These are phyloP conservation scores for Cyberlindnera maritima DNA, from an alignment of 805 yeast genomes.

Conservation along the genomic window DNA sequence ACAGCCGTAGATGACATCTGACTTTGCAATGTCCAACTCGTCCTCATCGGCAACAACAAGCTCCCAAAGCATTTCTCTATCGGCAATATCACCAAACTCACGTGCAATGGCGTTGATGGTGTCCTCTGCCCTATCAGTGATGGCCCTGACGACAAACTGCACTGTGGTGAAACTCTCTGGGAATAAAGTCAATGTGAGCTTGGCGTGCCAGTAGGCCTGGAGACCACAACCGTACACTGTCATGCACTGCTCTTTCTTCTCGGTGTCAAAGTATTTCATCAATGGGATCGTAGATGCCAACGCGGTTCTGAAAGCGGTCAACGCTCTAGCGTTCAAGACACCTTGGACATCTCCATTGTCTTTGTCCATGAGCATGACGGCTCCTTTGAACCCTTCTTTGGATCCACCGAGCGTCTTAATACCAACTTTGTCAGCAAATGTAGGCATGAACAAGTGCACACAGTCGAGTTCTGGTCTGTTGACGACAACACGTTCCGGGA, in stretches of 20 bases:
- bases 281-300: conserved; percentile 51
- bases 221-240: conserved; percentile 59
- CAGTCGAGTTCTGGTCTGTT: conserved; percentile 34
- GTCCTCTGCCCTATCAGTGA: conserved; percentile 34
- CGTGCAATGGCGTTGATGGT: conserved; percentile 27
- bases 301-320: conserved; percentile 70
- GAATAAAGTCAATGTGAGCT: conserved; percentile 40
- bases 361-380: conserved; percentile 49
- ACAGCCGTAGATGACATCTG: conserved; percentile 56
- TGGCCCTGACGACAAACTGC: conserved; percentile 43
- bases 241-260: conserved; percentile 23
- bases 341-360: conserved; percentile 50
- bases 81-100: conserved; percentile 31
- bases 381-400: conserved; percentile 56
- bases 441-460: conserved; percentile 64
- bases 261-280: conserved; percentile 32
- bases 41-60: conserved; percentile 21
- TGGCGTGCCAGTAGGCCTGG: conserved; percentile 65
- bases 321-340: conserved; percentile 51
- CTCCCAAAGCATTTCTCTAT: conserved; percentile 25
- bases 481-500: conserved; percentile 55
- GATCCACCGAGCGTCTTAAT: conserved; percentile 61
- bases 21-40: conserved; percentile 30
- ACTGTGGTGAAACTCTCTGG: conserved; percentile 37
- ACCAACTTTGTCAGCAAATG: conserved; percentile 55